Conservation (phyloP, 192 early-diverging fungal species). For the Oehlia diaphana region DNA sequence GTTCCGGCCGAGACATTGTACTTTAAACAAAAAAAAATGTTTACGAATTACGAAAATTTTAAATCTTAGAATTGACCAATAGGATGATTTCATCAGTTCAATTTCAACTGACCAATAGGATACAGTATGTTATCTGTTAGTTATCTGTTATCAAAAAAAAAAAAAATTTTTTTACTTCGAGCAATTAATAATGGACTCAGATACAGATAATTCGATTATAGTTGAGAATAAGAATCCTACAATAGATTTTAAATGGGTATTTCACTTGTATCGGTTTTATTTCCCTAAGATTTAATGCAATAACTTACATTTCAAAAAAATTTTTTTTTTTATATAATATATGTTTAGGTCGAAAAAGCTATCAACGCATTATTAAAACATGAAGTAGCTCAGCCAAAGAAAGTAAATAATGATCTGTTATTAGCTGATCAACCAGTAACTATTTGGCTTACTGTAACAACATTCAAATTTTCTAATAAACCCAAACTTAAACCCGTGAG, state of each 20-base stretch:
- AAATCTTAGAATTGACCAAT: too few relatives aligned
- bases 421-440: not conserved
- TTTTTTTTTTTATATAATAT: not conserved
- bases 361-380: not conserved
- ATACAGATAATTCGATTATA: not conserved
- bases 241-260: not conserved
- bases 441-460: not conserved
- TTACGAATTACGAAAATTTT: too few relatives aligned
- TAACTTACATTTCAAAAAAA: not conserved
- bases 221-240: not conserved
- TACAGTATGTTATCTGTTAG: too few relatives aligned
- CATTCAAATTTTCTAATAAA: not conserved
- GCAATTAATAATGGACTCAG: not conserved
- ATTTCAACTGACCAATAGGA: too few relatives aligned
- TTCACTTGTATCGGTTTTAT: not conserved
- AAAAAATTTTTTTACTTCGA: not conserved
- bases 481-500: not conserved
- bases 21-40: too few relatives aligned
- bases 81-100: too few relatives aligned
- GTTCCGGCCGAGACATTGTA: constrained; percentile 91
- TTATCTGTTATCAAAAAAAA: not conserved
- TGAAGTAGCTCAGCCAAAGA: not conserved
- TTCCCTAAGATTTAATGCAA: not conserved
- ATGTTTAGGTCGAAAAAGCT: not conserved
- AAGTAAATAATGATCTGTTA: not conserved